Conservation (phyloP, 2,329 filamentous ascomycete genomes). For the Ceratocystis ficicola region DNA sequence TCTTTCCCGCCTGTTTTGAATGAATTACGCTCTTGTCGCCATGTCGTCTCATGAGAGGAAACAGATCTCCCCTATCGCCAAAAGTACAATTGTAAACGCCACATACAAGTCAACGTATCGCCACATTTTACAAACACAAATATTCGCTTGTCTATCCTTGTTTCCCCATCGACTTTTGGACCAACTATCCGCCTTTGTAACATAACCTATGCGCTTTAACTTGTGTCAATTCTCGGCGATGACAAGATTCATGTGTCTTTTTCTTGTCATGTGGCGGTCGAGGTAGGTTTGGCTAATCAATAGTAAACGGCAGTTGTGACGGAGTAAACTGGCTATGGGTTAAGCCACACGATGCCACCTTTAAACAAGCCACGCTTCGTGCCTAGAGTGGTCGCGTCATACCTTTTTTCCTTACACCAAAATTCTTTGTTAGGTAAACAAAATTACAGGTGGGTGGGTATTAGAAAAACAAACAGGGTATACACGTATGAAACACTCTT, state of each 20-base stretch:
- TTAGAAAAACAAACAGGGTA: too few relatives aligned
- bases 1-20: conserved; percentile 6
- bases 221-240: background rate
- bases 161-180: background rate
- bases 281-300: background rate
- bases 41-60: background rate
- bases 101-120: conserved; percentile 14
- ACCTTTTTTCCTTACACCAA: too few relatives aligned
- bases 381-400: background rate
- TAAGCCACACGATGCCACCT: too few relatives aligned
- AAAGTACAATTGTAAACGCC: conserved; percentile 12
- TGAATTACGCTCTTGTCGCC: conserved; percentile 12
- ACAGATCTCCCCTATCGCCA: background rate
- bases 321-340: background rate
- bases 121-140: background rate
- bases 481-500: too few relatives aligned
- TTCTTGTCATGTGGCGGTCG: background rate
- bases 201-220: background rate
- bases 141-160: background rate
- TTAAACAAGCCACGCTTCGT: background rate
- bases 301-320: background rate
- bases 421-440: background rate
- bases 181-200: background rate
- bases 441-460: background rate
- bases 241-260: background rate